Evolutionary conservation across 306 rosid genomes (phyloP).

Genomic region (Acacia acuminata): DNA sequence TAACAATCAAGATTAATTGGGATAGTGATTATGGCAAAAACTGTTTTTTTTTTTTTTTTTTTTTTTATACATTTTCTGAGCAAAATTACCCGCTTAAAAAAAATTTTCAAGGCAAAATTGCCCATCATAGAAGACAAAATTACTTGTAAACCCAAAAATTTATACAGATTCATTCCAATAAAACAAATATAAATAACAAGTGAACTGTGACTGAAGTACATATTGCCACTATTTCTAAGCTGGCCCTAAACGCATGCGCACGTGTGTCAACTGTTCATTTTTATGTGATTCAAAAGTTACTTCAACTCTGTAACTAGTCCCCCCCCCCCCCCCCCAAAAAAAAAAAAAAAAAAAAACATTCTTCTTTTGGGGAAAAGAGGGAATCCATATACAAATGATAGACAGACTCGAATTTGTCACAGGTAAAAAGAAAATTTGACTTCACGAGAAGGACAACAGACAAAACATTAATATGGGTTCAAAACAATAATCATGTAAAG

Average conservation of each 20-base stretch:
- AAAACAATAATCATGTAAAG: not conserved
- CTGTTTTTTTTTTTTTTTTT: accelerated
- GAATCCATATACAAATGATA: not conserved
- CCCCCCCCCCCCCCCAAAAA: too few species aligned
- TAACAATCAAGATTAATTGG: too few species aligned
- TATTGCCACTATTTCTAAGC: not conserved
- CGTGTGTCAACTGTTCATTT: not conserved
- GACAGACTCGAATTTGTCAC: not conserved
- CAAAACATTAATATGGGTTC: not conserved
- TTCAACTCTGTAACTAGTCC: not conserved
- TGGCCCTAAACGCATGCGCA: not conserved
- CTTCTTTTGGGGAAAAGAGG: not conserved
- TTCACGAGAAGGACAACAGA: not conserved
- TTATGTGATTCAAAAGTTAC: not conserved
- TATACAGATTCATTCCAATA: not conserved
- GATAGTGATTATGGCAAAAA: too few species aligned
- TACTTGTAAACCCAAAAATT: too few species aligned
- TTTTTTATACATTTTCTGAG: accelerated
- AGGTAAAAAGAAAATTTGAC: not conserved
- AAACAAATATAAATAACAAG: not conserved
- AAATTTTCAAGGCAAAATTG: too few species aligned
- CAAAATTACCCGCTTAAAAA: too few species aligned
- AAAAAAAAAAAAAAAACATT: too few species aligned
- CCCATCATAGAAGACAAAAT: too few species aligned
- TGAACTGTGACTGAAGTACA: not conserved